phyloP scores from a whole-genome alignment of 352 stramenopile genomes.

The Phytopythium montanum region DNA sequence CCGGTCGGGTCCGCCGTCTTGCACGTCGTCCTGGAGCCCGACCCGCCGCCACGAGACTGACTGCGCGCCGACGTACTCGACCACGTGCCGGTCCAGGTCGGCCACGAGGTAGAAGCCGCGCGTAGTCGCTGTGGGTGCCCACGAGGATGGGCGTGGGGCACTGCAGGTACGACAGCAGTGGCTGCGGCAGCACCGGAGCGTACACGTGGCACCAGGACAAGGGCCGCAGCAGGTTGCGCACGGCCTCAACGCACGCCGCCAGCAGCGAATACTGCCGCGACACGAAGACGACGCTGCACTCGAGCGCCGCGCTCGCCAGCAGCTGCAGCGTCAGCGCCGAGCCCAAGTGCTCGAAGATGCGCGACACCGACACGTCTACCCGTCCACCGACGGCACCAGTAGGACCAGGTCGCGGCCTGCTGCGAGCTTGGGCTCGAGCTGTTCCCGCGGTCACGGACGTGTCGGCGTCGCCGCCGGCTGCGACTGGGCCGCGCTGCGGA shows the following conservation, averaged over 20 bases:
- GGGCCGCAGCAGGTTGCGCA: slow-evolving; percentile 81
- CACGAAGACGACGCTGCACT: slow-evolving; percentile 86
- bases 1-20: slow-evolving; percentile 9
- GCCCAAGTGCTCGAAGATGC: slow-evolving; percentile 71
- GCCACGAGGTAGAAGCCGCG: slow-evolving; percentile 68
- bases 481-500: slow-evolving; percentile 26
- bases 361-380: slow-evolving; percentile 64
- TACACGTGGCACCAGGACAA: slow-evolving; percentile 91
- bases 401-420: slow-evolving; percentile 33
- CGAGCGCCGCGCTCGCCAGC: slow-evolving; percentile 77
- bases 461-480: slow-evolving; percentile 27
- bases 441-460: slow-evolving; percentile 52
- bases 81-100: slow-evolving; percentile 61
- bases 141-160: slow-evolving; percentile 89
- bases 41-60: slow-evolving; percentile 52
- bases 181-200: slow-evolving; percentile 78
- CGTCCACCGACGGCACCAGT: slow-evolving; percentile 1
- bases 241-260: slow-evolving; percentile 75
- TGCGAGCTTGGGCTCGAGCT: slow-evolving; percentile 32
- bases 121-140: slow-evolving; percentile 74
- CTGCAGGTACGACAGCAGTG: slow-evolving; percentile 85
- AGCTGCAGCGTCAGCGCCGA: slow-evolving; percentile 66
- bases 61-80: slow-evolving; percentile 68
- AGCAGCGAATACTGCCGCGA: slow-evolving; percentile 80
- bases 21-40: slow-evolving; percentile 39